A percentile compares a stretch with the other conserved stretches of the same genome.
These are phyloP conservation scores for Inga oerstediana DNA, from an alignment of 306 rosid genomes.

Conservation along the genomic window DNA sequence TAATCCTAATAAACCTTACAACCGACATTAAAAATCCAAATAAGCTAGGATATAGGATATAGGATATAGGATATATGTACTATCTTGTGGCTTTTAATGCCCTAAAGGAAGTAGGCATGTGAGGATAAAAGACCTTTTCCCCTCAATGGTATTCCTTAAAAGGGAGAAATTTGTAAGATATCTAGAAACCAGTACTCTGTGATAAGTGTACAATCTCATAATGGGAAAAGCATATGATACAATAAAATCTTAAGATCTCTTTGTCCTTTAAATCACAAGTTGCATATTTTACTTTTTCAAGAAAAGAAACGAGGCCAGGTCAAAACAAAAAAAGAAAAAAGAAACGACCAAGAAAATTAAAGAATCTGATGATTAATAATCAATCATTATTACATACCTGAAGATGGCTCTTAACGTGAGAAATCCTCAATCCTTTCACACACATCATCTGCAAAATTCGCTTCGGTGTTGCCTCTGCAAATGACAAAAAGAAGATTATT, in stretches of 20 bases:
- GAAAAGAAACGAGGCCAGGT: not conserved
- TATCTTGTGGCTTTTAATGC: not conserved
- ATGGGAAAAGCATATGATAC: not conserved
- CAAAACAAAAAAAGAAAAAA: not conserved
- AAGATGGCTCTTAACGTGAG: constrained; percentile 84
- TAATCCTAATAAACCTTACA: not conserved
- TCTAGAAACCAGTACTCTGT: not conserved
- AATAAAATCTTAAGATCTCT: not conserved
- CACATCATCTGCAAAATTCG: constrained; percentile 71
- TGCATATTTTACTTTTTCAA: not conserved
- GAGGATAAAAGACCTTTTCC: not conserved
- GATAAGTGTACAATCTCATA: not conserved
- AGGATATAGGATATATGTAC: not conserved
- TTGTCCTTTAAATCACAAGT: not conserved
- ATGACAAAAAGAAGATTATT: not conserved
- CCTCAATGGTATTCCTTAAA: not conserved
- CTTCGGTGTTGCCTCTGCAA: constrained; percentile 81
- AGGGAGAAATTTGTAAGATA: not conserved
- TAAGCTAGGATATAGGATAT: not conserved
- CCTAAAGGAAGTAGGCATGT: not conserved
- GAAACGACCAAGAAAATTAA: not conserved
- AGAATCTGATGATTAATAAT: not conserved
- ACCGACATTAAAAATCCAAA: not conserved
- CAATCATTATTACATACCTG: constrained; percentile 48
- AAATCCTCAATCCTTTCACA: constrained; percentile 65